phyloP scores from a whole-genome alignment of 2,329 filamentous ascomycete genomes.

The Alternaria sp. region DNA sequence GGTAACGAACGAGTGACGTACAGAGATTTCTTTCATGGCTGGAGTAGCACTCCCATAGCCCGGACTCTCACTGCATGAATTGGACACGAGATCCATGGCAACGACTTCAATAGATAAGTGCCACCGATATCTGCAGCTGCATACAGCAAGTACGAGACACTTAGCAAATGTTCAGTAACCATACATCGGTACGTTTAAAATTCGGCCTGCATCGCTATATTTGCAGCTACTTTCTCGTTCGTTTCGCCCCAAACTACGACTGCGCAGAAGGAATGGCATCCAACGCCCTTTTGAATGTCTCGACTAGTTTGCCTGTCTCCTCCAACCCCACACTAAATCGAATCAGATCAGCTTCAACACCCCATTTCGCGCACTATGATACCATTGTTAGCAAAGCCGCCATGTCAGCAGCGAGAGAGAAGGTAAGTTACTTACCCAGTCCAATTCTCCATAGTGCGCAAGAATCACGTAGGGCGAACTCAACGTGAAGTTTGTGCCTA shows the following conservation, averaged over 20 bases:
- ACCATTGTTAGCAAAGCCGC: slow-evolving; percentile 14
- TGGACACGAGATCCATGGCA: background rate
- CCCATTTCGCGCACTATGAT: slow-evolving; percentile 72
- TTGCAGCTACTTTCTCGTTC: background rate
- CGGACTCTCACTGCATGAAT: background rate
- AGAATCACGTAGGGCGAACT: slow-evolving; percentile 90
- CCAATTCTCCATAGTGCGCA: slow-evolving; percentile 88
- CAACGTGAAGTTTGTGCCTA: slow-evolving; percentile 96
- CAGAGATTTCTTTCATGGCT: background rate
- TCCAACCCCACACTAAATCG: slow-evolving; percentile 92
- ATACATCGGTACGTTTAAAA: background rate
- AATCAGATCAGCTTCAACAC: slow-evolving; percentile 81
- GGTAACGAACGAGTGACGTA: background rate
- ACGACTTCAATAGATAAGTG: background rate
- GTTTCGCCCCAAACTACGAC: background rate
- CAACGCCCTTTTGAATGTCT: slow-evolving; percentile 74
- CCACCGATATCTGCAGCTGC: background rate
- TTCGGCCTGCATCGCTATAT: background rate
- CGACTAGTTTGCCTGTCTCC: slow-evolving; percentile 71
- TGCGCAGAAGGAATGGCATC: slow-evolving; percentile 56
- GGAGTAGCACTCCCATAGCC: background rate
- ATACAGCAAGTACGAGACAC: background rate
- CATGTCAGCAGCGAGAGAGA: background rate
- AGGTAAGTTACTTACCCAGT: slow-evolving; percentile 69
- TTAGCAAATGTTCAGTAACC: background rate